Conservation (phyloP, 2,329 filamentous ascomycete species). For the Zarea fungicola region DNA sequence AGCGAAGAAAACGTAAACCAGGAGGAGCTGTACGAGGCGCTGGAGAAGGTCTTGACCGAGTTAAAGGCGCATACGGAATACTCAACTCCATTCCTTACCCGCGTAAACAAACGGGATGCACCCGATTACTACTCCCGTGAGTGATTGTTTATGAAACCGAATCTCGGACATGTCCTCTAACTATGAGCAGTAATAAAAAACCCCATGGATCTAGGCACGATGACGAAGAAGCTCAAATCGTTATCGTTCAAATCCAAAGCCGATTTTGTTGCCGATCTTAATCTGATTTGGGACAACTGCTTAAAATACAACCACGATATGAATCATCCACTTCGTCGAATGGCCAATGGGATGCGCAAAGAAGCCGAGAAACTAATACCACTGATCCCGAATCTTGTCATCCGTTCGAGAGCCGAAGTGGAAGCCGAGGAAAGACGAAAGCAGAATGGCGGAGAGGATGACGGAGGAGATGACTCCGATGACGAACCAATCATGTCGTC, state of each 20-base stretch:
- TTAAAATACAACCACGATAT: slow-evolving; percentile 91
- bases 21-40: slow-evolving; percentile 93
- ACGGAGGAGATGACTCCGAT: slow-evolving; percentile 84
- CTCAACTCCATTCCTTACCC: slow-evolving; percentile 88
- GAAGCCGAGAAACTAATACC: slow-evolving; percentile 96
- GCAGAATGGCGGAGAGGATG: slow-evolving; percentile 78
- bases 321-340: slow-evolving; percentile 79
- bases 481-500: slow-evolving; percentile 99
- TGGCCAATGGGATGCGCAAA: slow-evolving; percentile 94
- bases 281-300: slow-evolving; percentile 96
- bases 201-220: slow-evolving; percentile 94
- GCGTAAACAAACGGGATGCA: slow-evolving; percentile 94
- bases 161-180: slow-evolving; percentile 21
- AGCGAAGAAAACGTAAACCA: slow-evolving; percentile 96
- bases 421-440: slow-evolving; percentile 82
- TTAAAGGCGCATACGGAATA: slow-evolving; percentile 97
- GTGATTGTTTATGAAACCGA: slow-evolving; percentile 25
- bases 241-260: slow-evolving; percentile 80
- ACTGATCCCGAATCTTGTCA: slow-evolving; percentile 85
- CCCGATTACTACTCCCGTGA: slow-evolving; percentile 91
- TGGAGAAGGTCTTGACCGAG: slow-evolving; percentile 95
- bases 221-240: slow-evolving; percentile 94
- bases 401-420: slow-evolving; percentile 87
- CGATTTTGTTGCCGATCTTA: slow-evolving; percentile 90
- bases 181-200: slow-evolving; percentile 72